These are phyloP conservation scores for Fusarium sp. DNA, from an alignment of 2,329 filamentous ascomycete species.

Conservation along the genomic window DNA sequence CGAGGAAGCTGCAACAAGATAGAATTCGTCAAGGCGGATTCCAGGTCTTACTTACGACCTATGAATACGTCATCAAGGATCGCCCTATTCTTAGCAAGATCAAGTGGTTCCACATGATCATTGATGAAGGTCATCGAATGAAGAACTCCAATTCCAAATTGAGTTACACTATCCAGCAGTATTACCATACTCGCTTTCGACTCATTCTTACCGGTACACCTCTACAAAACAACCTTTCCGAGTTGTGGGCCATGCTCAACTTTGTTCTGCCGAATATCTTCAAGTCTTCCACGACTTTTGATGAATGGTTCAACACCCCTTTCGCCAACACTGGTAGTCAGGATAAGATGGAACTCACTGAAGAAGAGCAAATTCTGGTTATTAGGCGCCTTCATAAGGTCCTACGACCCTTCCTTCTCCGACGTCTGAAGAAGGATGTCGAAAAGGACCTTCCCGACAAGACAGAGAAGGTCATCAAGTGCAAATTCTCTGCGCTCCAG, in stretches of 20 bases:
- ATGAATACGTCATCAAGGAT: conserved; percentile 99
- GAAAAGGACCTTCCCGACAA: conserved; percentile 99
- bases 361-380: conserved; percentile 99
- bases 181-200: conserved; percentile 94
- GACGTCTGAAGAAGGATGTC: conserved; percentile 99
- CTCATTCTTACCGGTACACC: conserved; percentile 98
- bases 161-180: conserved; percentile 92
- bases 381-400: conserved; percentile 99
- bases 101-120: conserved; percentile 99
- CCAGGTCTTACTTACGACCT: conserved; percentile 96
- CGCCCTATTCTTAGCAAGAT: conserved; percentile 95
- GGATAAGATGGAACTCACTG: conserved; percentile 98
- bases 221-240: conserved; percentile 94
- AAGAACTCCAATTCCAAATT: conserved; percentile 98
- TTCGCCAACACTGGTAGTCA: conserved; percentile 98
- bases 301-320: conserved; percentile 99
- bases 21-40: conserved; percentile 95
- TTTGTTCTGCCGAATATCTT: conserved; percentile 98
- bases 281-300: conserved; percentile 98
- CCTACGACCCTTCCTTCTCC: conserved; percentile 93
- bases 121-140: conserved; percentile 99
- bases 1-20: conserved; percentile 90
- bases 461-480: conserved; percentile 99
- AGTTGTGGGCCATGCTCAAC: conserved; percentile 98
- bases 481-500: conserved; percentile 95